Percentiles rank a stretch among this genome's conserved stretches.
phyloP scores from a whole-genome alignment of 108 stramenopile species.

The Fistulifera solaris region DNA sequence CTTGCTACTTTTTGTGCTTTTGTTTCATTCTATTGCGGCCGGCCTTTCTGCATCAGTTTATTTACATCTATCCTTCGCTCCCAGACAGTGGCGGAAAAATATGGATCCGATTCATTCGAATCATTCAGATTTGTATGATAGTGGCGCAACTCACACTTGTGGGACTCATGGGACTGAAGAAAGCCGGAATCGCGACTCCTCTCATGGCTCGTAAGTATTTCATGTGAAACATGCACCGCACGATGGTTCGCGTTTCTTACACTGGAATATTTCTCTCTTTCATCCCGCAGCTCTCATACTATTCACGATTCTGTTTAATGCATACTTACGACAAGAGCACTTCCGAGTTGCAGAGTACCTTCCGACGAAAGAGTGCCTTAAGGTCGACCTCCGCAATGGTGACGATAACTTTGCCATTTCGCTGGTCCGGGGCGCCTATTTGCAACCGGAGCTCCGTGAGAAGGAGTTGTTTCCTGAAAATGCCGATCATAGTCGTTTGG shows the following conservation, averaged over 20 bases:
- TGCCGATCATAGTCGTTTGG: background rate
- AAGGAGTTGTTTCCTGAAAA: conserved; percentile 38
- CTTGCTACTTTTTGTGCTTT: conserved; percentile 29
- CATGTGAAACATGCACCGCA: too few relatives aligned
- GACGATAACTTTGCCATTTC: too few relatives aligned
- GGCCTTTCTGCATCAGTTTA: conserved; percentile 50
- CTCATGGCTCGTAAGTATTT: conserved; percentile 16
- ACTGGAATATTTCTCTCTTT: too few relatives aligned
- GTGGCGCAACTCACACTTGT: conserved; percentile 31
- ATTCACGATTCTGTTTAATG: conserved; percentile 39
- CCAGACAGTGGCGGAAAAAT: conserved; percentile 64
- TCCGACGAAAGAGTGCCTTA: conserved; percentile 28
- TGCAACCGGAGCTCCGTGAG: conserved; percentile 47
- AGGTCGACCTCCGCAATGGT: background rate
- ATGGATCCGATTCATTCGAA: conserved; percentile 24
- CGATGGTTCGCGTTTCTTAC: too few relatives aligned
- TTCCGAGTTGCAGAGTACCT: conserved; percentile 37
- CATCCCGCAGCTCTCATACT: background rate
- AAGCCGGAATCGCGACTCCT: conserved; percentile 12
- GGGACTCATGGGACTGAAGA: conserved; percentile 25
- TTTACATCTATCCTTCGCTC: conserved; percentile 51
- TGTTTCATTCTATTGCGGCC: conserved; percentile 43
- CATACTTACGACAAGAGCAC: conserved; percentile 52
- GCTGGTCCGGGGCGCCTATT: too few relatives aligned
- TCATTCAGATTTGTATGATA: conserved; percentile 31